A percentile compares a stretch with the other conserved stretches of the same genome.
These are phyloP conservation scores for Wickerhamomyces kurtzmanii DNA, from an alignment of 805 yeast species.

Conservation along the genomic window DNA sequence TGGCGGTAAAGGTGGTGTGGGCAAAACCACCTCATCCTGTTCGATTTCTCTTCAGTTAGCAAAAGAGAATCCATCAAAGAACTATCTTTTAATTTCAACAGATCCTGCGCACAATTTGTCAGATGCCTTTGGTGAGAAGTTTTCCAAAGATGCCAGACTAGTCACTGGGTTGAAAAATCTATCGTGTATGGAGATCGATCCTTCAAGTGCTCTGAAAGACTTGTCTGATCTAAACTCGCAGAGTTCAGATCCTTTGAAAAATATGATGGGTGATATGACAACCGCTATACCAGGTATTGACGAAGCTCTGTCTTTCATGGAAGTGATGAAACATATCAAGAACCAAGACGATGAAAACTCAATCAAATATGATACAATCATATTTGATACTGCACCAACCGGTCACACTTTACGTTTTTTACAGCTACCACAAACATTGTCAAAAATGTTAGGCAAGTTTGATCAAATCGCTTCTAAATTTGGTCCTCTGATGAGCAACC, in stretches of 20 bases:
- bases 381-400: conserved; percentile 99
- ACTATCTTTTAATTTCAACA: conserved; percentile 84
- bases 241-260: conserved; percentile 46
- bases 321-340: conserved; percentile 93
- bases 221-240: conserved; percentile 42
- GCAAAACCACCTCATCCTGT: conserved; percentile 95
- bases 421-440: conserved; percentile 88
- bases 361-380: conserved; percentile 71
- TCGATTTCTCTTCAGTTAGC: conserved; percentile 94
- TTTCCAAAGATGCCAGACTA: conserved; percentile 91
- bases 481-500: conserved; percentile 80
- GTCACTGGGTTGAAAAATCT: conserved; percentile 85
- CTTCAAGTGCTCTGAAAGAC: conserved; percentile 87
- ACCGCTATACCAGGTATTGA: conserved; percentile 97
- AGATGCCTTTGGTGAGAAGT: conserved; percentile 97
- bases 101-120: conserved; percentile 98
- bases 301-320: conserved; percentile 96
- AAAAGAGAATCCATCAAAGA: conserved; percentile 63
- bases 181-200: conserved; percentile 98
- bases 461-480: conserved; percentile 77
- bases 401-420: conserved; percentile 95
- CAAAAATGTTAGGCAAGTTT: conserved; percentile 78
- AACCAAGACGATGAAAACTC: conserved; percentile 39
- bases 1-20: conserved; percentile 99
- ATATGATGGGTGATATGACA: conserved; percentile 83